Evolutionary conservation across 805 yeast species (phyloP).

Genomic region (Suhomyces prunicola): DNA sequence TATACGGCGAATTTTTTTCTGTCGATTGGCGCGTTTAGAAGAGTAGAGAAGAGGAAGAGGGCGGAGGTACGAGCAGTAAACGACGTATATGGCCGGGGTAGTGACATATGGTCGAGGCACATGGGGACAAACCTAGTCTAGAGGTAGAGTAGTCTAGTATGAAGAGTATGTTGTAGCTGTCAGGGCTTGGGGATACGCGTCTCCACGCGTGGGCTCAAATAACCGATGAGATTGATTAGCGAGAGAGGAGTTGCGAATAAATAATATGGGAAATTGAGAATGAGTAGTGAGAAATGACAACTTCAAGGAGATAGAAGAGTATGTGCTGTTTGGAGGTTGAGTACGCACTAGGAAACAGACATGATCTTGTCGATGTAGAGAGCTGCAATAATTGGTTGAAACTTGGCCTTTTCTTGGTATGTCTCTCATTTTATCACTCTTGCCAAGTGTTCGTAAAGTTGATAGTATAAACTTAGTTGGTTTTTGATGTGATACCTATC

Average conservation of each 20-base stretch:
- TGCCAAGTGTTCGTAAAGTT: no score
- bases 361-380: no score
- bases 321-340: no score
- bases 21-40: conserved; percentile 2
- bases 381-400: no score
- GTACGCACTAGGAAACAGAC: no score
- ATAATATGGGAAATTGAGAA: background rate
- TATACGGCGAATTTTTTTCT: background rate
- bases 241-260: background rate
- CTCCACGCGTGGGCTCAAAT: background rate
- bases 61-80: background rate
- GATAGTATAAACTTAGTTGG: no score
- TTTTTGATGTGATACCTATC: no score
- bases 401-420: no score
- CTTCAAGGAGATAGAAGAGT: background rate
- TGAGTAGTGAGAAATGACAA: background rate
- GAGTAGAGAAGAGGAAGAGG: background rate
- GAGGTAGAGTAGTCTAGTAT: background rate
- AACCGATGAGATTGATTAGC: background rate
- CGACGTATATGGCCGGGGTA: background rate
- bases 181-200: background rate
- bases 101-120: background rate
- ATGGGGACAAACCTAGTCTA: background rate
- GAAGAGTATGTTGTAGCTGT: background rate
- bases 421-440: no score